Evolutionary conservation across 208 protist genomes (phyloP).

Genomic region (Blastocrithidia nonstop): DNA sequence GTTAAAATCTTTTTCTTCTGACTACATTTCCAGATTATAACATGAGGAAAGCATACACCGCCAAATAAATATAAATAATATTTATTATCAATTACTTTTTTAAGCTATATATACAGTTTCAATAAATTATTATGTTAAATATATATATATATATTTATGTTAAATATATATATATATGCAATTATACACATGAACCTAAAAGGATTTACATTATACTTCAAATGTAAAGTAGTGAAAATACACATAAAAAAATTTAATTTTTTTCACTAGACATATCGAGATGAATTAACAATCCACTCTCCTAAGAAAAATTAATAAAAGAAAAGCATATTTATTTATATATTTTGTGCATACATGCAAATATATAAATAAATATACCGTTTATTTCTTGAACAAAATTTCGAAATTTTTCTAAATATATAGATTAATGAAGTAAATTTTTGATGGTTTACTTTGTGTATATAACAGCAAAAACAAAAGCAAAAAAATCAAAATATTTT

Average conservation of each 20-base stretch:
- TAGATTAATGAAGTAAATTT: background rate
- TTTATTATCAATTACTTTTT: slow-evolving; percentile 10
- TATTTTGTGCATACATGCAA: background rate
- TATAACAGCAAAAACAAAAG: too few relatives aligned
- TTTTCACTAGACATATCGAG: background rate
- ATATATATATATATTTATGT: background rate
- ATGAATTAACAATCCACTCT: background rate
- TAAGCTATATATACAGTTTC: too few relatives aligned
- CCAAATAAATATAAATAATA: background rate
- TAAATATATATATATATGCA: background rate
- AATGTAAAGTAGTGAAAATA: too few relatives aligned
- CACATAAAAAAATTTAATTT: background rate
- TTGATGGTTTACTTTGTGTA: slow-evolving; percentile 2
- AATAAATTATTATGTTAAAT: too few relatives aligned
- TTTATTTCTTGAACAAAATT: too few relatives aligned
- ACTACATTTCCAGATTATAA: too few relatives aligned
- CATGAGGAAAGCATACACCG: slow-evolving; percentile 10
- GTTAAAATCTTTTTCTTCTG: too few relatives aligned
- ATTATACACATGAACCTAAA: background rate
- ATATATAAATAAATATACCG: slow-evolving; percentile 6
- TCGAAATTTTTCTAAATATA: slow-evolving; percentile 5
- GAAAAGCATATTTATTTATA: background rate
- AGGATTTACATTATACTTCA: background rate
- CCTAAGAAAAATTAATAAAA: too few relatives aligned
- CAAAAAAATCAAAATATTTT: too few relatives aligned